These are phyloP conservation scores for Anastatica hierochuntica DNA, from an alignment of 345 rosid genomes.

Conservation along the genomic window DNA sequence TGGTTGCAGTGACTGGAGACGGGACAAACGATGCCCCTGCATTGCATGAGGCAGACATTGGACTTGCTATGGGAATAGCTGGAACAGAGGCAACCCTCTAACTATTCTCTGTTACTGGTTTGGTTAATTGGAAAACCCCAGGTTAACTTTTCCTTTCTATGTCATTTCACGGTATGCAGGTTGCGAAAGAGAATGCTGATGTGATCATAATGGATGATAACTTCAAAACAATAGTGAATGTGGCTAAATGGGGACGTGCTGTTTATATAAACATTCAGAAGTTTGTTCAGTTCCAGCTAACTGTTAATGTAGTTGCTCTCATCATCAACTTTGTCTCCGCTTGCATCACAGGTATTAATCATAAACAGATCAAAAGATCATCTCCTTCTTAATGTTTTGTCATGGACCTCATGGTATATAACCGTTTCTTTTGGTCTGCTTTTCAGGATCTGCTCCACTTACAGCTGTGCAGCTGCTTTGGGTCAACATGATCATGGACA, in stretches of 20 bases:
- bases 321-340: conserved; percentile 73
- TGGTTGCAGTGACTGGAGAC: conserved; percentile 96
- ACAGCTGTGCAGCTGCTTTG: no score
- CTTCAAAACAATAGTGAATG: conserved; percentile 72
- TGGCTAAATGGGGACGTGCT: conserved; percentile 88
- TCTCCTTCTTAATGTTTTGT: no score
- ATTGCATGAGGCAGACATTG: conserved; percentile 80
- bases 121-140: no score
- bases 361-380: no score
- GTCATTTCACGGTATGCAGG: conserved; percentile 34
- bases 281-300: conserved; percentile 97
- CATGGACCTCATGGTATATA: no score
- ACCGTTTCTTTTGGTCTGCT: no score
- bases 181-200: conserved; percentile 94
- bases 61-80: conserved; percentile 95
- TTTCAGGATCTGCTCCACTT: conserved; percentile 79
- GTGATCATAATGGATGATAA: conserved; percentile 89
- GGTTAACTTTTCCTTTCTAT: no score
- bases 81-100: conserved; percentile 99
- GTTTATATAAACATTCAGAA: conserved; percentile 93
- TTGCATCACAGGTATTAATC: conserved; percentile 53
- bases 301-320: conserved; percentile 90
- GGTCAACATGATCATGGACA: conserved; percentile 92
- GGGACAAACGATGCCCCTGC: conserved; percentile 99
- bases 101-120: no score